Evolutionary conservation across 768 basidiomycete species (phyloP).

Genomic region (Hypholoma sublateritium): DNA sequence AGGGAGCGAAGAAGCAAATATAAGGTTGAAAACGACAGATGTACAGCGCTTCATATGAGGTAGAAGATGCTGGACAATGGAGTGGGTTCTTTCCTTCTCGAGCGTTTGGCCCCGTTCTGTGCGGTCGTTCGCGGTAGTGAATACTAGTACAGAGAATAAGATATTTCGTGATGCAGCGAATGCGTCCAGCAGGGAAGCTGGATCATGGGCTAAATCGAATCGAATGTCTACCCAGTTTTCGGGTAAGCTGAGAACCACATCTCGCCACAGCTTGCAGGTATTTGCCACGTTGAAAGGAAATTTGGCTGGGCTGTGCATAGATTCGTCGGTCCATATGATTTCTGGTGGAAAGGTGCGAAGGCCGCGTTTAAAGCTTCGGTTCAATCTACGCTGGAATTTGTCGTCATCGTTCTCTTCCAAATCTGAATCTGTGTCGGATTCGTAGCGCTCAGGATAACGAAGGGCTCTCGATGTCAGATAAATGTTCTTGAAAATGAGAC

Average conservation of each 20-base stretch:
- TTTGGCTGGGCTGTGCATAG: neutral
- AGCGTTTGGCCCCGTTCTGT: neutral
- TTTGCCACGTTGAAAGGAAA: neutral
- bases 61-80: neutral
- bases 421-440: no score
- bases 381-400: no score
- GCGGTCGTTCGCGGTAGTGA: neutral
- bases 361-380: neutral
- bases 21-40: neutral
- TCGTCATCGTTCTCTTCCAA: neutral
- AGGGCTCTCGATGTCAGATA: neutral
- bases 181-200: neutral
- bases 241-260: neutral
- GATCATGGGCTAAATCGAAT: neutral
- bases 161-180: neutral
- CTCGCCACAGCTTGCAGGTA: neutral
- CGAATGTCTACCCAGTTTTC: neutral
- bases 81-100: neutral
- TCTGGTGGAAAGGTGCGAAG: neutral
- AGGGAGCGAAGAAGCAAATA: neutral
- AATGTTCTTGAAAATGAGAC: neutral
- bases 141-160: neutral
- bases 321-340: neutral
- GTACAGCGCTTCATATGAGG: neutral
- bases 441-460: neutral